Base-by-base conservation (phyloP, 139 green algal species). In the Bryopsis sp. region DNA sequence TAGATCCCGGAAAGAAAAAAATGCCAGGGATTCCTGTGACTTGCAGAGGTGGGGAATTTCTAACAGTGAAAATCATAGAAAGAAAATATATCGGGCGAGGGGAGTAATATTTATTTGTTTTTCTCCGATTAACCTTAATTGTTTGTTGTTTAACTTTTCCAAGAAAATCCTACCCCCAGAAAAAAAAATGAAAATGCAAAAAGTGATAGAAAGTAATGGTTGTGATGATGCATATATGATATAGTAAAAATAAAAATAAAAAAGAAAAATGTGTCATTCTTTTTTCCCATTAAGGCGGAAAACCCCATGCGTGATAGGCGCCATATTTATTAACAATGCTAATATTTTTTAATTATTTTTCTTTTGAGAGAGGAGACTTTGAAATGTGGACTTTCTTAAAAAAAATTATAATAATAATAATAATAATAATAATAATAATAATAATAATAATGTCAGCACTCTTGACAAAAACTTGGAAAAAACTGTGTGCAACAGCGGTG, bases 1-100 rank as follows among this genome's bases (percentile, higher is more conserved):
- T 91, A 46, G 85, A 91, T 54, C 77, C 85, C n/a, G 85, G 83
- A 34, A 85, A 90, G 67, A 81, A 85, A 66, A 81, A 88, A 33
- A 62, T 39, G 26, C 26, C 62, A 8, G 85, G 85, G 28, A 50
- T 86, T 43, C 70, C 79, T 19, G 64, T 86, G 65, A 86, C 83
- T 28, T 75, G 85, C 15, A 34, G 69, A 60, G 39, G 67, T 4
- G 11, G 11, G 15, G 43, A 26, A 11, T 11, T 15, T n/a, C n/a
- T n/a, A n/a, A n/a, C n/a, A n/a, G n/a, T n/a, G n/a, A n/a, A n/a
- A n/a, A n/a, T n/a, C n/a, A n/a, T n/a, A n/a, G n/a, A n/a, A n/a
- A n/a, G n/a, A n/a, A n/a, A n/a, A 66, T 2, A 66, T 11, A 54
- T 54, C 19, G 43, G 11, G 43, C 43, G 11, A 19, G 15, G 15